Evolutionary conservation across 2,329 filamentous ascomycete genomes (phyloP), one percentile per base, ranked within the genome.

Genomic region (Alternaria gansuensis): DNA sequence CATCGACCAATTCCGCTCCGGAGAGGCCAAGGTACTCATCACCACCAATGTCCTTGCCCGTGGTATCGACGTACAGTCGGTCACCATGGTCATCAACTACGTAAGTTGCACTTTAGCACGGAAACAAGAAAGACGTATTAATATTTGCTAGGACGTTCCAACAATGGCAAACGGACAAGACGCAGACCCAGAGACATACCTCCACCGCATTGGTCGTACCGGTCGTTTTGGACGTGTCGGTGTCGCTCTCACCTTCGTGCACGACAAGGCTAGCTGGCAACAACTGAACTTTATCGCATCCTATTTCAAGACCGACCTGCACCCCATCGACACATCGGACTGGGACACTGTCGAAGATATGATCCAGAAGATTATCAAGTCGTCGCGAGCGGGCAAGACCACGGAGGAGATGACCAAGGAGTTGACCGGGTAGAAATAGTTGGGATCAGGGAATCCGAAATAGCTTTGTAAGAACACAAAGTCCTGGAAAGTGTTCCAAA

Each of bases 11-110:
- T 99, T 99, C 86, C 89, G 95, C 58, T 86, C 82, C 43, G 94
- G 94, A 37, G 85, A 89, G 59, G 92, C 92, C 72, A 99, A 99
- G 82, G 95, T 99, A 8, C 88, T 99, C 62, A 97, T 99, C 74
- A 96, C 95, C 1, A 99, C 95, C 68, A 99, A 99, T 74, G 93
- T 99, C 36, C 86, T 99, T 58, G 91, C 95, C 8, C 93, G 95
- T 74, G 95, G 95, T 75, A 98, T 99, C 71, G 95, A 99, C 74
- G 82, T 98, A 75, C 79, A 96, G 81, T 89, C 88, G 28, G 95
- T 99, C 13, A 97, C 93, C 9, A 95, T 99, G 89, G 95, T 99
- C 53, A 93, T 99, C 83, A 99, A 99, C 83, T 99, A 99, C 79
- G 84, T 85, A 79, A 64, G 69, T 63, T 13, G 5, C 21, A 7